These are phyloP conservation scores for Xanthoparmelia taractica DNA, from an alignment of 495 filamentous ascomycete genomes.

Conservation along the genomic window DNA sequence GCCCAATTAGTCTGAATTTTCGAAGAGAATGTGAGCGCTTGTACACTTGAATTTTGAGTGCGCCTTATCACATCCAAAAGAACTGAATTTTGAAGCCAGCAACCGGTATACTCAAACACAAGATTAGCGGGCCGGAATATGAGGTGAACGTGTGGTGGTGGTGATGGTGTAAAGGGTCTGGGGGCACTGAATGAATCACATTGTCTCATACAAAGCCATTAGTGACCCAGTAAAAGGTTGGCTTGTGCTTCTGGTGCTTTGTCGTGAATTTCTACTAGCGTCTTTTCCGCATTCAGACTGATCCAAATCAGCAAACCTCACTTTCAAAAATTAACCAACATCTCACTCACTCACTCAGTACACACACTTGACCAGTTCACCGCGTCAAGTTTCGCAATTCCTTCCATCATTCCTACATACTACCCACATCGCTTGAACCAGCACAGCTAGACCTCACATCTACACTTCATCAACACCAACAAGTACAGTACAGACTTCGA, in stretches of 20 bases:
- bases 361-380: not conserved
- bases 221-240: not conserved
- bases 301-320: not conserved
- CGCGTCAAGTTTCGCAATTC: not conserved
- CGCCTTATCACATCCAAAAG: not conserved
- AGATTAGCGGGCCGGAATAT: not conserved
- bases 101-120: not conserved
- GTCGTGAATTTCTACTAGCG: not conserved
- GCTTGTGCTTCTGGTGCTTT: not conserved
- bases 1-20: not conserved
- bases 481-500: no score
- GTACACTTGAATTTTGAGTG: not conserved
- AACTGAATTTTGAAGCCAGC: not conserved
- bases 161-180: not conserved
- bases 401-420: not conserved
- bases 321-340: not conserved
- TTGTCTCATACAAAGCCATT: not conserved
- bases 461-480: not conserved
- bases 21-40: not conserved
- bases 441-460: not conserved
- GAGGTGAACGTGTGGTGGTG: not conserved
- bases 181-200: not conserved
- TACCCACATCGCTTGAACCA: not conserved
- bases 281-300: not conserved
- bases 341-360: not conserved